Evolutionary conservation across 2,329 filamentous ascomycete genomes (phyloP).

Genomic region (Verruconis gallopava): DNA sequence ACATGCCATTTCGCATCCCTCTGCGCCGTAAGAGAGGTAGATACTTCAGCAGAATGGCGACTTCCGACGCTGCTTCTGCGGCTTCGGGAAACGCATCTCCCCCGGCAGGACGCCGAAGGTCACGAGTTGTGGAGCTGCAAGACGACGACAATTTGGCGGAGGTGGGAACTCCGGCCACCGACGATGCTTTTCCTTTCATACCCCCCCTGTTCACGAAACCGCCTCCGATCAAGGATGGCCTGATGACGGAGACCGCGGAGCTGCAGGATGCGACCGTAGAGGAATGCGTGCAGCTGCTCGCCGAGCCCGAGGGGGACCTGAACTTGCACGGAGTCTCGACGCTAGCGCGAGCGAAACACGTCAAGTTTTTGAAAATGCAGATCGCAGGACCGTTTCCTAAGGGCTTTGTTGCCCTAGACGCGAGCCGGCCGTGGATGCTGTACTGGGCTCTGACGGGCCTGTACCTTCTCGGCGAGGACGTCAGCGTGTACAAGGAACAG

Average conservation of each 20-base stretch:
- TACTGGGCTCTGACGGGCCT: conserved; percentile 83
- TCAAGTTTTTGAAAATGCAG: conserved; percentile 45
- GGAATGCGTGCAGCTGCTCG: conserved; percentile 56
- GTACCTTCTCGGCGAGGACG: conserved; percentile 62
- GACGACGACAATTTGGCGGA: not conserved
- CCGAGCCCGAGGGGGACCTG: conserved; percentile 15
- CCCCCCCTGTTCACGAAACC: conserved; percentile 4
- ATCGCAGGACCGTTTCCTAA: conserved; percentile 48
- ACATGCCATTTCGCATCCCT: conserved; percentile 6
- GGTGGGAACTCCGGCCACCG: not conserved
- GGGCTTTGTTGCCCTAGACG: conserved; percentile 62
- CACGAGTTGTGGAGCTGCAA: conserved; percentile 2
- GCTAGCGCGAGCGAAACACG: conserved; percentile 52
- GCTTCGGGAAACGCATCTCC: not conserved
- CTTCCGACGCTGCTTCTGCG: not conserved
- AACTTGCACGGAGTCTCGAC: conserved; percentile 63
- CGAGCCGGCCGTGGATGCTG: conserved; percentile 82
- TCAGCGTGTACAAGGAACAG: conserved; percentile 49
- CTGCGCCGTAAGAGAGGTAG: conserved; percentile 5
- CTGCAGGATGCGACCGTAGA: conserved; percentile 57
- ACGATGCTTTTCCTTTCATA: not conserved
- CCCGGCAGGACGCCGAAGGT: too few relatives aligned
- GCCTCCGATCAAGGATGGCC: conserved; percentile 6
- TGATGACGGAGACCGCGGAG: conserved; percentile 49
- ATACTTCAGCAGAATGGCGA: conserved; percentile 7